Evolutionary conservation across 1,284 basidiomycete species (phyloP).

Genomic region (Apiotrichum porosum): DNA sequence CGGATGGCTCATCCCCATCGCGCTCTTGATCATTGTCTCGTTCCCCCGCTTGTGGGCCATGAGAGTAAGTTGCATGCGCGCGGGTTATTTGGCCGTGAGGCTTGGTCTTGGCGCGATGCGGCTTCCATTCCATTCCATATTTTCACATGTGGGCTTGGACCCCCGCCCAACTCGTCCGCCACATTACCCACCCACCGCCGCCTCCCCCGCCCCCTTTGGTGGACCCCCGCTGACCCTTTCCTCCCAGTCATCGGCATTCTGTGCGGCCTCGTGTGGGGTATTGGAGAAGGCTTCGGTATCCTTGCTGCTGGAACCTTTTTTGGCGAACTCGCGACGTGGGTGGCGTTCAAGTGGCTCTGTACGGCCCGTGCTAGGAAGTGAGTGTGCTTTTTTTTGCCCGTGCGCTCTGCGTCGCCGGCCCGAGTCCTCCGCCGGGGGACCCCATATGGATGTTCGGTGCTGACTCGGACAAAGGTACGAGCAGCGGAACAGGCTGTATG

Average conservation of each 20-base stretch:
- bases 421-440: neutral
- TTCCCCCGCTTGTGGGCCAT: constrained; percentile 42
- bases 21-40: constrained; percentile 29
- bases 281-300: constrained; percentile 41
- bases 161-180: no score
- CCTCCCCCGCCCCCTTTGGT: no score
- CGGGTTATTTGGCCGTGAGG: no score
- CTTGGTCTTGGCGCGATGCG: no score
- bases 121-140: no score
- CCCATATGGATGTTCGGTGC: no score
- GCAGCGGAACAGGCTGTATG: constrained; percentile 42
- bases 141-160: no score
- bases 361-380: constrained; percentile 36
- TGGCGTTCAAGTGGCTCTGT: constrained; percentile 43
- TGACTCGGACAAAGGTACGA: constrained; percentile 25
- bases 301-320: constrained; percentile 43
- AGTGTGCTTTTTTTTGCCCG: constrained; percentile 10
- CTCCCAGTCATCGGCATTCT: constrained; percentile 37
- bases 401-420: neutral
- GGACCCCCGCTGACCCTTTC: neutral
- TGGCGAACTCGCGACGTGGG: constrained; percentile 42
- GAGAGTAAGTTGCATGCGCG: constrained; percentile 40
- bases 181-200: no score
- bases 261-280: constrained; percentile 39
- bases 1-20: constrained; percentile 41